Evolutionary conservation across 2,329 filamentous ascomycete genomes (phyloP), one percentile per base, ranked within the genome.

Genomic region (Sphaerulina vaccinii): DNA sequence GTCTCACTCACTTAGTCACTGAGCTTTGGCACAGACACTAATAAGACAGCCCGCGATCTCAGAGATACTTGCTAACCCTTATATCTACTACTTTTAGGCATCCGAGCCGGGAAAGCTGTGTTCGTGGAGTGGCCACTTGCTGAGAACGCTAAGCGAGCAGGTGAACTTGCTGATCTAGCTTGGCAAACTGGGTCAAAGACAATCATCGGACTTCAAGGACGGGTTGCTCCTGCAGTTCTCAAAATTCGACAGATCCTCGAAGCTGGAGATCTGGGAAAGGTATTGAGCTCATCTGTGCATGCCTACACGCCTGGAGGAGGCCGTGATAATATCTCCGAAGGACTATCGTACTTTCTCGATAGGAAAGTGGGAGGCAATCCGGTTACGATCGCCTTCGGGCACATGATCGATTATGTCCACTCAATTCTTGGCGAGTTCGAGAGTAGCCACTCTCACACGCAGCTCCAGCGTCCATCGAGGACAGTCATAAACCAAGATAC

Each of bases 131-230:
- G 7, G 62, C 70, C 48, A 69, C 71, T 13, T 69, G 71, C 22
- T 75, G 78, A 62, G 67, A 75, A 51, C 68, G 76, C 13, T 75
- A 73, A 45, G 66, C 73, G 70, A 52, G 70, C 75, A 0, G 68
- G 73, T 38, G 73, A 77, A 54, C 63, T 81, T 16, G 60, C 67
- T 0, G 59, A 61, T 1, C 52, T 78, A 8, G 76, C 76, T 0
- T 65, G 70, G 38, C 48, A 63, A 18, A 72, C 71, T 22, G 68
- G 70, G 0, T 67, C 74, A 9, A 69, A 66, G 41, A 80, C 74
- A 0, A 65, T 76, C 19, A 68, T 80, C 2, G 77, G 77, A 2
- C 51, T 79, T 3, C 78, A 81, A 60, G 74, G 68, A 2, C 67
- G 73, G 4, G 67, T 72, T 2, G 65, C 64, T 44, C 75, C 75